Evolutionary conservation across 2,329 filamentous ascomycete genomes (phyloP), one percentile per base, ranked within the genome.

Genomic region (Paracamarosporium sp.): DNA sequence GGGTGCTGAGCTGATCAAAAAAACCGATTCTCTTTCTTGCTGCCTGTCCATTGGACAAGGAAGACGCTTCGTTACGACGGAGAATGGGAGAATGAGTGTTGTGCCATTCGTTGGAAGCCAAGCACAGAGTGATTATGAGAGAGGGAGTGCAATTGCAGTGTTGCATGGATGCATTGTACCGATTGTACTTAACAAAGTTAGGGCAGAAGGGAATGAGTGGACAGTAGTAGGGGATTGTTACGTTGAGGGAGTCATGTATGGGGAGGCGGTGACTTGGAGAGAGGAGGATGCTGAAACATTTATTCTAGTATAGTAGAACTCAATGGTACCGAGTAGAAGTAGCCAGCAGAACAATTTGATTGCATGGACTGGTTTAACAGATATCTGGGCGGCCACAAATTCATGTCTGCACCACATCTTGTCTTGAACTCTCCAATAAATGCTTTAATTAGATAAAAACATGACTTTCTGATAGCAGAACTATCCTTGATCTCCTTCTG

Each of bases 141-240:
- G 43, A 20, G 61, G 63, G 3, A 60, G 51, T 22, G 47, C 28
- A 17, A 61, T 63, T 33, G 64, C 55, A 5, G 27, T 65, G 7
- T 15, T 66, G 40, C 61, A 67, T 56, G 62, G 61, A 15, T 69
- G 61, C 43, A 62, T 33, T 12, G 62, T 67, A 1, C 58, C 59
- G 4, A 41, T 68, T 15, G 46, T 69, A n/a, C 45, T 63, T 20
- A 41, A 66, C 5, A 38, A 31, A 20, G 44, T 59, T 17, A 28
- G 56, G 20, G 56, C 61, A 24, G 30, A 56, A 5, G 35, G 46
- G 20, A 41, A 56, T 6, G 53, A 57, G 33, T 67, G 61, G 51
- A 61, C 17, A 41, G 52, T 69, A 1, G 38, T 66, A 0, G 59
- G 59, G 3, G 61, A 69, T 41, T 64, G 58, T 25, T 66, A 65